These are phyloP conservation scores for Laetiporus sulphureus DNA, from an alignment of 1,284 basidiomycete species.

Conservation along the genomic window DNA sequence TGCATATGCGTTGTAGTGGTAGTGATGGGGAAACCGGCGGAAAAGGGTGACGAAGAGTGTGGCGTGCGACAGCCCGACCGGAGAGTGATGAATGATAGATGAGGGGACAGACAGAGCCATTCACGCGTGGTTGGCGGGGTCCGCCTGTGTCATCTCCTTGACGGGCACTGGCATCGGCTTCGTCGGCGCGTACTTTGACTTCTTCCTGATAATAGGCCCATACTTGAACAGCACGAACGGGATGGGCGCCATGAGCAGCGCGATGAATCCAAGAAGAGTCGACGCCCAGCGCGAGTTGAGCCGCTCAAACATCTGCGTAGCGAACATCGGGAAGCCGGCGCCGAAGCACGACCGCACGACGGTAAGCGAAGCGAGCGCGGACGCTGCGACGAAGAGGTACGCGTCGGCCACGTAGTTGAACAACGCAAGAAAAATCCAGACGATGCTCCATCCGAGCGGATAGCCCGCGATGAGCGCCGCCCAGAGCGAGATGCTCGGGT, in stretches of 20 bases:
- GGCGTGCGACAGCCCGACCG: no score
- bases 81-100: no score
- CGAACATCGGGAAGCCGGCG: slow-evolving; percentile 32
- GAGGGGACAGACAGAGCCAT: no score
- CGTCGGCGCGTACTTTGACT: slow-evolving; percentile 26
- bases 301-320: slow-evolving; percentile 29
- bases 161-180: slow-evolving; percentile 10
- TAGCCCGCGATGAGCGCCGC: slow-evolving; percentile 25
- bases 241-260: slow-evolving; percentile 26
- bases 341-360: slow-evolving; percentile 32
- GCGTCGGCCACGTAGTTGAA: slow-evolving; percentile 35
- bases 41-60: no score
- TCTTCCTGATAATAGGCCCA: slow-evolving; percentile 22
- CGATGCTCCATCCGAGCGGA: slow-evolving; percentile 23
- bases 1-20: no score
- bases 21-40: no score
- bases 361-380: slow-evolving; percentile 31
- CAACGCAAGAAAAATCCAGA: slow-evolving; percentile 27
- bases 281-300: slow-evolving; percentile 30
- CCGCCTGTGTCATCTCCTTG: no score
- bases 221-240: slow-evolving; percentile 29
- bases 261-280: slow-evolving; percentile 26
- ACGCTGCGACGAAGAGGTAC: slow-evolving; percentile 33
- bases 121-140: no score
- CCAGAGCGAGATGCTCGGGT: slow-evolving; percentile 25